phyloP scores from a whole-genome alignment of 176 grass and related monocot species.

The Tillandsia leiboldiana region DNA sequence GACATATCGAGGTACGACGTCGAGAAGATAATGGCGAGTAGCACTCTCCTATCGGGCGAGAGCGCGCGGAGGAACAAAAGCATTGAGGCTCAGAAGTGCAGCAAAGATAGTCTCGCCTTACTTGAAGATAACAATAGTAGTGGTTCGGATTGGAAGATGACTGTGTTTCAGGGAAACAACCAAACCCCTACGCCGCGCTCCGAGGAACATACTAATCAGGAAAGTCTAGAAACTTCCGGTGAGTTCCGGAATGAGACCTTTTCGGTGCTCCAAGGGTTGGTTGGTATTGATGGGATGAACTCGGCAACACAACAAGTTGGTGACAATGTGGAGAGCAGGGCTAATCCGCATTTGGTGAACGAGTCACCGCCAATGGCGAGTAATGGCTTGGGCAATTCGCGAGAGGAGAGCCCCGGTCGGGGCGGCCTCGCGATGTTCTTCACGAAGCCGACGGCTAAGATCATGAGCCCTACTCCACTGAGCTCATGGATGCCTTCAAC shows the following conservation, averaged over 20 bases:
- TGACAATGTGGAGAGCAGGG: background rate
- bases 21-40: conserved; percentile 82
- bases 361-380: conserved; percentile 22
- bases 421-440: conserved; percentile 65
- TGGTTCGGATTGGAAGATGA: conserved; percentile 15
- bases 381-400: conserved; percentile 32
- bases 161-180: conserved; percentile 10
- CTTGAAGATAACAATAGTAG: conserved; percentile 11
- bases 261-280: conserved; percentile 28
- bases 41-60: conserved; percentile 58
- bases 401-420: conserved; percentile 58
- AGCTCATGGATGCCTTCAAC: conserved; percentile 40
- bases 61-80: conserved; percentile 41
- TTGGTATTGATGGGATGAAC: conserved; percentile 17
- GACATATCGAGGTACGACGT: conserved; percentile 82
- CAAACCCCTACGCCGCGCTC: background rate
- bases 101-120: conserved; percentile 1
- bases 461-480: conserved; percentile 24
- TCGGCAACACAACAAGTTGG: background rate
- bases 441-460: conserved; percentile 32
- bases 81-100: background rate
- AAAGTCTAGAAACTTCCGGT: background rate
- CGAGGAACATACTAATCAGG: conserved; percentile 7
- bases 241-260: conserved; percentile 27
- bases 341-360: conserved; percentile 25